Evolutionary conservation across 2,329 filamentous ascomycete species (phyloP).

Genomic region (Corynespora cassiicola): DNA sequence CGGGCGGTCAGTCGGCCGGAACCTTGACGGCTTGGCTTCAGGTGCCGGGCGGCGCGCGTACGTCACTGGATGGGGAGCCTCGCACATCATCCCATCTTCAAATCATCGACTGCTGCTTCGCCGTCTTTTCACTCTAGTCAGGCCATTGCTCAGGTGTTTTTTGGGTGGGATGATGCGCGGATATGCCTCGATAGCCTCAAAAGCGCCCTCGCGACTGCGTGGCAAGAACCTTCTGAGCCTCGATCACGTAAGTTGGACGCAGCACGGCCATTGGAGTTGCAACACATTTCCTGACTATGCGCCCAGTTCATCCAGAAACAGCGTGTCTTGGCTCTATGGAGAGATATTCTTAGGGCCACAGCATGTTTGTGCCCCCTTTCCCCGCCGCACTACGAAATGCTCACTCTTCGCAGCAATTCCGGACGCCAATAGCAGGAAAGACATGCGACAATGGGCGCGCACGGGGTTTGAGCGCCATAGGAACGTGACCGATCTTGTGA

Average conservation of each 20-base stretch:
- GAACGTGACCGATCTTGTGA: slow-evolving; percentile 54
- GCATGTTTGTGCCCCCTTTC: slow-evolving; percentile 12
- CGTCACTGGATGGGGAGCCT: neutral
- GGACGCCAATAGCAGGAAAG: slow-evolving; percentile 37
- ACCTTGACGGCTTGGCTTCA: slow-evolving; percentile 8
- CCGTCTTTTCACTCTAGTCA: neutral
- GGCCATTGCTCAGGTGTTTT: neutral
- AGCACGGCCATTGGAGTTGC: slow-evolving; percentile 1
- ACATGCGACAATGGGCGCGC: slow-evolving; percentile 57
- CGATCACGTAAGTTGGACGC: slow-evolving; percentile 31
- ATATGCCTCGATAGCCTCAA: slow-evolving; percentile 42
- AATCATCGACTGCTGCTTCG: neutral
- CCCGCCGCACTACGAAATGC: neutral
- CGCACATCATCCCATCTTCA: neutral
- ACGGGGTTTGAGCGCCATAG: slow-evolving; percentile 57
- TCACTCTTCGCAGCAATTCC: slow-evolving; percentile 24
- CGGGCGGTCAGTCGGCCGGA: slow-evolving; percentile 21
- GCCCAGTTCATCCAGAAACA: slow-evolving; percentile 58
- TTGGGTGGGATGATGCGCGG: slow-evolving; percentile 32
- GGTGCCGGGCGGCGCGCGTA: slow-evolving; percentile 1
- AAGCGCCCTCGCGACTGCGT: slow-evolving; percentile 36
- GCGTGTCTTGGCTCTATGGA: slow-evolving; percentile 55
- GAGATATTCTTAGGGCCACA: slow-evolving; percentile 54
- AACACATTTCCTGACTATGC: slow-evolving; percentile 10
- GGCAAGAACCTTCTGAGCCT: slow-evolving; percentile 40